These are phyloP conservation scores for Zasmidium citrigriseum DNA, from an alignment of 2,329 filamentous ascomycete species.

Conservation along the genomic window DNA sequence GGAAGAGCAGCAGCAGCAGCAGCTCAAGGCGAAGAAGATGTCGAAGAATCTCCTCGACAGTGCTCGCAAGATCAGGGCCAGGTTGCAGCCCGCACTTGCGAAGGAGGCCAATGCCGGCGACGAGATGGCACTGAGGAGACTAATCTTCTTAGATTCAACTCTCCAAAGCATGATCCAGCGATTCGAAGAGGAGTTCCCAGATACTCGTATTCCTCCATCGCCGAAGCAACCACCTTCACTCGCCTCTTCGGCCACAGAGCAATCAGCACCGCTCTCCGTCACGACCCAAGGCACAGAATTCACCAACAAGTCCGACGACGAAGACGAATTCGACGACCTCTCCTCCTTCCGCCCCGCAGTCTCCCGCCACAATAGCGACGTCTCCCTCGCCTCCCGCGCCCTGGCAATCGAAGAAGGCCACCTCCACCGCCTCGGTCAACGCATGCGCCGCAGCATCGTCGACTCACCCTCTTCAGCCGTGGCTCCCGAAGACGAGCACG, in stretches of 20 bases:
- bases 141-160: constrained; percentile 85
- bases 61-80: constrained; percentile 81
- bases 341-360: constrained; percentile 42
- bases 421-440: constrained; percentile 68
- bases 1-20: constrained; percentile 33
- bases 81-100: constrained; percentile 79
- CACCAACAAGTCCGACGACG: constrained; percentile 34
- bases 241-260: constrained; percentile 21
- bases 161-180: constrained; percentile 88
- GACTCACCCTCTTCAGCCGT: constrained; percentile 40
- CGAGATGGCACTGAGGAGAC: constrained; percentile 74
- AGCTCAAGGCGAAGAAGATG: constrained; percentile 81
- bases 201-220: constrained; percentile 62
- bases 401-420: constrained; percentile 69
- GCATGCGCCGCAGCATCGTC: constrained; percentile 65
- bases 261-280: constrained; percentile 12
- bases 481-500: constrained; percentile 23
- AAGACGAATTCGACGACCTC: constrained; percentile 34
- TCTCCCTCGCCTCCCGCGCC: constrained; percentile 66
- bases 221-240: constrained; percentile 15
- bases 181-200: constrained; percentile 95
- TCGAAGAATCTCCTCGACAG: constrained; percentile 85
- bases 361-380: constrained; percentile 64
- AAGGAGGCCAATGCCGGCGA: constrained; percentile 72
- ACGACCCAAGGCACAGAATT: constrained; percentile 16